phyloP scores from a whole-genome alignment of 441 rosid species.

The Croton setiger region DNA sequence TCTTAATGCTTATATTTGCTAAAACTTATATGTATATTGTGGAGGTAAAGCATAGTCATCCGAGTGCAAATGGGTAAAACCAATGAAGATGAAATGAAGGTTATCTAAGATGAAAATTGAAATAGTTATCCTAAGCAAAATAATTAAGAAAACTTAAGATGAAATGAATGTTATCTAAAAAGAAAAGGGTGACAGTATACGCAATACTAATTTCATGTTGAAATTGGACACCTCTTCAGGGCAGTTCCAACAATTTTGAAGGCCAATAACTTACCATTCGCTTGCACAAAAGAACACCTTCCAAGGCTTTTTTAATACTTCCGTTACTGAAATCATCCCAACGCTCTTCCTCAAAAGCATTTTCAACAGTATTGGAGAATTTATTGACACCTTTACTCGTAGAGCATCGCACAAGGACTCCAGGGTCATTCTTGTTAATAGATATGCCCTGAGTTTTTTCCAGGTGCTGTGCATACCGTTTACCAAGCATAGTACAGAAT shows the following conservation, averaged over 20 bases:
- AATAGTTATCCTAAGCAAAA: conserved; percentile 10
- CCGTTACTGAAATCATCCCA: conserved; percentile 90
- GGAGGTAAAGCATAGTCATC: not conserved
- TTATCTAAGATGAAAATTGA: too few relatives aligned
- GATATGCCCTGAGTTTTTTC: conserved; percentile 45
- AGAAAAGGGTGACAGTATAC: conserved; percentile 8
- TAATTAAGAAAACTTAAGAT: not conserved
- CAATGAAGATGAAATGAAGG: conserved; percentile 3
- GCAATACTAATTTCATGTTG: conserved; percentile 32
- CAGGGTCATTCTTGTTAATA: conserved; percentile 30
- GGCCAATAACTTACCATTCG: conserved; percentile 55
- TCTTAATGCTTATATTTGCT: conserved; percentile 8
- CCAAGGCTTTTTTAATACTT: conserved; percentile 52
- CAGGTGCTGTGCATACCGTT: conserved; percentile 63
- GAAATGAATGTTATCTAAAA: conserved; percentile 4
- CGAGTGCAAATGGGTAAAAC: not conserved
- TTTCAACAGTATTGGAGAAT: conserved; percentile 28
- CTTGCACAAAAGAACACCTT: conserved; percentile 69
- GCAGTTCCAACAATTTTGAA: conserved; percentile 42
- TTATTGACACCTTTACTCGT: conserved; percentile 23
- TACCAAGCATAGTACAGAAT: conserved; percentile 79
- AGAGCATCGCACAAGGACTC: conserved; percentile 38
- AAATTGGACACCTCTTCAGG: conserved; percentile 54
- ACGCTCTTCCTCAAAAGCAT: conserved; percentile 43
- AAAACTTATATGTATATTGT: not conserved